Evolutionary conservation across 2,329 filamentous ascomycete species (phyloP).

Genomic region (Alternaria sp.): DNA sequence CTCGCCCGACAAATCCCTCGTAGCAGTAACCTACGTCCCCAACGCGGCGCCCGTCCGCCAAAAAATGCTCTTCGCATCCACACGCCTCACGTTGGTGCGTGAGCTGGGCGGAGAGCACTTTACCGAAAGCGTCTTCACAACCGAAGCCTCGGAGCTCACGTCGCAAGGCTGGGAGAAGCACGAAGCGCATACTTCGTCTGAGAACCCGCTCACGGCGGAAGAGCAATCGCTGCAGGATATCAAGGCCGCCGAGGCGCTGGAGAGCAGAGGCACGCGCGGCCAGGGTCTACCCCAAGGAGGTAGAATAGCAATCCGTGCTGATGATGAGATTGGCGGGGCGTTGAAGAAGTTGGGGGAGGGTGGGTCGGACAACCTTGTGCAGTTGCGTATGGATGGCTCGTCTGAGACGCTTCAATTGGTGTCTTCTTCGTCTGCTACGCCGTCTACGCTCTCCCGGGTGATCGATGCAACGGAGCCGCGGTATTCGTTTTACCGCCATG

Average conservation of each 20-base stretch:
- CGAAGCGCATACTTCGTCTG: conserved; percentile 68
- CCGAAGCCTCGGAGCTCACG: conserved; percentile 73
- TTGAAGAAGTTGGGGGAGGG: conserved; percentile 66
- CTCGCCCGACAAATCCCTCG: conserved; percentile 56
- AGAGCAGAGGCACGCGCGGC: conserved; percentile 71
- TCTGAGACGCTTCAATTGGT: conserved; percentile 75
- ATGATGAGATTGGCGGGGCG: conserved; percentile 70
- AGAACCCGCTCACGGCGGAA: conserved; percentile 79
- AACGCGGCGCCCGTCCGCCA: conserved; percentile 80
- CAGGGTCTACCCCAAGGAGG: conserved; percentile 51
- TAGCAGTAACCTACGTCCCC: conserved; percentile 80
- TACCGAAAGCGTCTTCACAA: conserved; percentile 77
- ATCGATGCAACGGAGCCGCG: conserved; percentile 76
- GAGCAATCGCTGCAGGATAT: conserved; percentile 76
- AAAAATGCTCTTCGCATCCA: conserved; percentile 86
- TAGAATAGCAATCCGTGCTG: conserved; percentile 61
- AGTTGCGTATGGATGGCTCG: conserved; percentile 76
- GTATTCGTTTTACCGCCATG: conserved; percentile 79
- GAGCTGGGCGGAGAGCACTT: conserved; percentile 83
- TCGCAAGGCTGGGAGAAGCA: conserved; percentile 75
- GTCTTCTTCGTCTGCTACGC: conserved; percentile 61
- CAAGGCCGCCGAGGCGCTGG: conserved; percentile 77
- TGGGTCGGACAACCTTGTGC: conserved; percentile 62
- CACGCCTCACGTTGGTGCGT: conserved; percentile 75
- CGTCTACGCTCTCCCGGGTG: conserved; percentile 64